Percentiles rank a stretch among this genome's conserved stretches.
Conservation (phyloP, 2,329 filamentous ascomycete species). For the Fusarium austroafricanum region DNA sequence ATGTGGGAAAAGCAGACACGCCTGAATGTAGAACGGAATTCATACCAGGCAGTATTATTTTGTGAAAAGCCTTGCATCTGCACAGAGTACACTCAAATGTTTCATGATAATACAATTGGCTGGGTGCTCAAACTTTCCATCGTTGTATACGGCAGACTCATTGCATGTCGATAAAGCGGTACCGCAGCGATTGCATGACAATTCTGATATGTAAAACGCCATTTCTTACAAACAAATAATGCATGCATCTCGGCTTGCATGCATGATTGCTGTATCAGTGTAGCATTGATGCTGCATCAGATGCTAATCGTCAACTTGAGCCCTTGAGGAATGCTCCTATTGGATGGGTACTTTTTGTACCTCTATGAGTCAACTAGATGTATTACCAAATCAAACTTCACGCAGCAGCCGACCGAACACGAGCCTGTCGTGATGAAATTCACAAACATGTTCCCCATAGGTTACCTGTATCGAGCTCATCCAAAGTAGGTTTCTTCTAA, state of each 20-base stretch:
- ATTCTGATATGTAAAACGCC: slow-evolving; percentile 32
- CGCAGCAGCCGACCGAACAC: slow-evolving; percentile 16
- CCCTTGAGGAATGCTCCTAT: slow-evolving; percentile 32
- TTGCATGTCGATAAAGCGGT: slow-evolving; percentile 13
- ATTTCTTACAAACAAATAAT: slow-evolving; percentile 26
- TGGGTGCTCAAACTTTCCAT: slow-evolving; percentile 2
- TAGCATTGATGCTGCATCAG: slow-evolving; percentile 22
- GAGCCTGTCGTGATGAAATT: slow-evolving; percentile 19
- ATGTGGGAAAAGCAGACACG: slow-evolving; percentile 19
- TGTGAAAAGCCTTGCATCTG: slow-evolving; percentile 1
- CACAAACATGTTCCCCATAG: slow-evolving; percentile 6
- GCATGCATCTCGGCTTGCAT: slow-evolving; percentile 27
- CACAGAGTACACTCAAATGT: too few relatives aligned
- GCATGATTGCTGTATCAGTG: slow-evolving; percentile 23
- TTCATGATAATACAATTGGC: slow-evolving; percentile 31
- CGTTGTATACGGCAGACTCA: slow-evolving; percentile 7
- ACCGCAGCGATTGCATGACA: slow-evolving; percentile 21
- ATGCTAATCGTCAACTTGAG: slow-evolving; percentile 22
- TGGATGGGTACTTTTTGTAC: slow-evolving; percentile 29
- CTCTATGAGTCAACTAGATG: background rate
- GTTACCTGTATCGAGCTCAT: too few relatives aligned
- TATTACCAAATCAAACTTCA: slow-evolving; percentile 18
- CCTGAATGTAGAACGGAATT: slow-evolving; percentile 8
- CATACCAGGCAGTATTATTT: slow-evolving; percentile 7
- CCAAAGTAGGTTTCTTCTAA: too few relatives aligned